Conservation (phyloP, 495 filamentous ascomycete species). For the Bombardia bombarda region DNA sequence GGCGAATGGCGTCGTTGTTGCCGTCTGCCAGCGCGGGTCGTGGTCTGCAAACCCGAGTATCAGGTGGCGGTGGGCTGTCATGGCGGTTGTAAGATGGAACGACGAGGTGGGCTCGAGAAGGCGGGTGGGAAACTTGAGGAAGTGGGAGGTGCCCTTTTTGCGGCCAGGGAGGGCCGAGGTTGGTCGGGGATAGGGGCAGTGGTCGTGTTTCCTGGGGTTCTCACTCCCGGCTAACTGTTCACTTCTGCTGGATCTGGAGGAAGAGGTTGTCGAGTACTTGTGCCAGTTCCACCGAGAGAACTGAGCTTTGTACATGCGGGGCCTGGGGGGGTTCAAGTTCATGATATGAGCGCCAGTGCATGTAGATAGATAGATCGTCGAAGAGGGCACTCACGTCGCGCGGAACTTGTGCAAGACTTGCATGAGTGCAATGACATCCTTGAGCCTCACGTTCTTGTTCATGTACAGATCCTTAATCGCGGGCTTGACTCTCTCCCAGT, state of each 20-base stretch:
- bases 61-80: constrained; percentile 3
- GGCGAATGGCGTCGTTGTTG: constrained; percentile 3
- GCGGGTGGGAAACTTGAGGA: neutral
- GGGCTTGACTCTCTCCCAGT: constrained; percentile 7
- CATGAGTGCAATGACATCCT: constrained; percentile 13
- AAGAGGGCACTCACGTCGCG: constrained; percentile 8
- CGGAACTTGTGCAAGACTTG: constrained; percentile 5
- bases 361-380: neutral
- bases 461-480: constrained; percentile 10
- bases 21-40: neutral
- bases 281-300: constrained; percentile 13
- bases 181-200: neutral
- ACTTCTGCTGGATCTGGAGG: neutral
- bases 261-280: constrained; percentile 6
- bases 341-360: neutral
- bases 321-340: neutral
- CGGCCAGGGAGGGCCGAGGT: neutral
- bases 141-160: constrained; percentile 4
- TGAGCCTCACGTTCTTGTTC: constrained; percentile 8
- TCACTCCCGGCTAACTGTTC: neutral
- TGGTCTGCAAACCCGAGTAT: constrained; percentile 4
- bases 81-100: neutral
- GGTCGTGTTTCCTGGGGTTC: neutral
- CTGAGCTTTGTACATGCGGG: constrained; percentile 16
- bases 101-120: constrained; percentile 3